Base-by-base conservation (phyloP, 2,329 filamentous ascomycete genomes). In the Colletotrichum euphorbiae region DNA sequence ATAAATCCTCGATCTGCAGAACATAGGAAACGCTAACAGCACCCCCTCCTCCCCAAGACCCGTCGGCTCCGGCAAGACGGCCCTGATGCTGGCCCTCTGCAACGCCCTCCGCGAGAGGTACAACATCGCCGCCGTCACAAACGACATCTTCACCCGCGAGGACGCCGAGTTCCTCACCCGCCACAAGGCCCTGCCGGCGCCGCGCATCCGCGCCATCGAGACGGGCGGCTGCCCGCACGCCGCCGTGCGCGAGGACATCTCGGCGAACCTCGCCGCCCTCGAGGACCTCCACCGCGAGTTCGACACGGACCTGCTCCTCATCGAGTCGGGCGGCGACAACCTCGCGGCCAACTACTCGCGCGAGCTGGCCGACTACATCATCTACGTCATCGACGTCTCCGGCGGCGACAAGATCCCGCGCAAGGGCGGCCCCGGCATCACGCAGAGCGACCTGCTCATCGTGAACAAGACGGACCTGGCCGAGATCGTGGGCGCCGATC, bases 391-490 rank as follows among this genome's bases (percentile, higher is more conserved):
- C 74, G 96, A 99, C 80, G 96, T 99, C 17, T 92, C 90, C 63
- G 96, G 96, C 21, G 96, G 96, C 12, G 96, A 99, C 80, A 99
- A 99, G 87, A 91, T 99, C 57, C 96, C 96, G 0, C 83, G 96
- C 31, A 99, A 99, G 83, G 96, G 96, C 31, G 96, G 96, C 0
- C 96, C 96, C 0, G 96, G 96, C 1, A 99, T 99, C 78, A 99
- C 96, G 5, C 95, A 98, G 82, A 96, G 92, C 74, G 96, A 99
- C 76, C 78, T 99, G 78, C 81, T 99, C 71, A 87, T 99, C 19
- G 93, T 99, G 58, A 99, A 99, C 81, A 99, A 99, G 89, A 97
- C 94, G 50, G 96, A 99, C 81, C 80, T 99, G 72, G 94, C 96
- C 0, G 91, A 94, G 80, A 89, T 92, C 6, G 90, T 99, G 24